These are phyloP conservation scores for Gaeumannomyces tritici DNA, from an alignment of 2,329 filamentous ascomycete species.

Conservation along the genomic window DNA sequence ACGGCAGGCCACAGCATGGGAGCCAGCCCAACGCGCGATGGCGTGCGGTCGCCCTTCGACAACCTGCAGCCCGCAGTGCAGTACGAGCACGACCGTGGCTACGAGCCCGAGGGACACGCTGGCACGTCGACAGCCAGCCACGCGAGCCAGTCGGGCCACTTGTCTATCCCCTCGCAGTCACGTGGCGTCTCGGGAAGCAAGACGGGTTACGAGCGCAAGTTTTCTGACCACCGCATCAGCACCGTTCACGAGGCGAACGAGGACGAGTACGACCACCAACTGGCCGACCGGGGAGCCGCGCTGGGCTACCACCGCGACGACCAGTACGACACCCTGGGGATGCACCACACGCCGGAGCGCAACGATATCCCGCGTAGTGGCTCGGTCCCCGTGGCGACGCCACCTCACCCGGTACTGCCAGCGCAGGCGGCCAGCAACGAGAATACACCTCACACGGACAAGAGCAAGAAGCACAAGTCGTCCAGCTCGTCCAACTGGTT, in stretches of 20 bases:
- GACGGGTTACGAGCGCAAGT: conserved; percentile 41
- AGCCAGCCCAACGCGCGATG: conserved; percentile 34
- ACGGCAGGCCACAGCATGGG: conserved; percentile 26
- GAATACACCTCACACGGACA: conserved; percentile 67
- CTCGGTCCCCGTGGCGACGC: conserved; percentile 46
- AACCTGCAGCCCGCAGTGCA: conserved; percentile 52
- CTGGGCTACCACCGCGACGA: conserved; percentile 1
- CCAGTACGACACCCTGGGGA: neutral
- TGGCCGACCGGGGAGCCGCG: conserved; percentile 44
- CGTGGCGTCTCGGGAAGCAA: conserved; percentile 33
- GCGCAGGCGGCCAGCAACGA: conserved; percentile 57
- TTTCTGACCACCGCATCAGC: conserved; percentile 75
- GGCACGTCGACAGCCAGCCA: conserved; percentile 65
- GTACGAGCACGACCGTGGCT: conserved; percentile 62
- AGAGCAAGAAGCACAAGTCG: conserved; percentile 82
- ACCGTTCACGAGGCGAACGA: conserved; percentile 80
- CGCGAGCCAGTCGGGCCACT: conserved; percentile 66
- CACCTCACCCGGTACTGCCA: conserved; percentile 39
- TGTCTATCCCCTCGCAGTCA: conserved; percentile 40
- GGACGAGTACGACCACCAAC: conserved; percentile 49
- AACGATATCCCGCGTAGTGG: conserved; percentile 13
- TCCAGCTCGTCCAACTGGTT: conserved; percentile 69
- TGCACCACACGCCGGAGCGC: neutral
- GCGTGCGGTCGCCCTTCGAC: conserved; percentile 54
- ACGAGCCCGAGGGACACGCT: conserved; percentile 74